A percentile compares a stretch with the other conserved stretches of the same genome.
Conservation (phyloP, 257 asterid species). For the Solanum sejunctum region DNA sequence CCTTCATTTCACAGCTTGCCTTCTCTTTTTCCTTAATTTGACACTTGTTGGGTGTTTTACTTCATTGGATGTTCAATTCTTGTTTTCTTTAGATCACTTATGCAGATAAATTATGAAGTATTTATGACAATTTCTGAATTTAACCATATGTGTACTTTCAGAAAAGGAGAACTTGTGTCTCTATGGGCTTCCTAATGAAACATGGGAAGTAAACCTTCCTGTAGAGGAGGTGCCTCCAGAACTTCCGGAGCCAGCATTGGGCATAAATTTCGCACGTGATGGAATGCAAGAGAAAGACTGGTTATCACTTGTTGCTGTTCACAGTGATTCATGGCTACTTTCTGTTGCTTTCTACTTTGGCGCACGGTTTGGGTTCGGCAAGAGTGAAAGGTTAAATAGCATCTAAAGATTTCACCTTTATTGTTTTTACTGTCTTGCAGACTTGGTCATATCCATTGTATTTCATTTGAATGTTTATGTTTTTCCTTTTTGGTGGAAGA, state of each 20-base stretch:
- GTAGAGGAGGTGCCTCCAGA: slow-evolving; percentile 97
- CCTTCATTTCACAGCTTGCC: not conserved
- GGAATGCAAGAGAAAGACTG: slow-evolving; percentile 85
- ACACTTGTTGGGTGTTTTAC: not conserved
- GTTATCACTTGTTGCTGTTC: slow-evolving; percentile 90
- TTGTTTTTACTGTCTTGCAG: not conserved
- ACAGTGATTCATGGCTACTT: slow-evolving; percentile 92
- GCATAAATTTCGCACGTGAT: slow-evolving; percentile 88
- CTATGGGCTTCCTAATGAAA: slow-evolving; percentile 78
- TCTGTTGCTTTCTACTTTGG: slow-evolving; percentile 90
- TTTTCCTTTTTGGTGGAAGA: not conserved
- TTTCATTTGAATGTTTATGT: not conserved
- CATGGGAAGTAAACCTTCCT: slow-evolving; percentile 89
- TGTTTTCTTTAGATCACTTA: not conserved
- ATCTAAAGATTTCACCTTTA: not conserved
- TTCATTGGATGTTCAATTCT: not conserved
- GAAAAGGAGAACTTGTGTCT: slow-evolving; percentile 93
- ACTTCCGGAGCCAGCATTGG: slow-evolving; percentile 94
- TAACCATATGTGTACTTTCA: slow-evolving; percentile 1
- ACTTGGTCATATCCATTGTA: not conserved
- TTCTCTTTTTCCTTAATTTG: not conserved
- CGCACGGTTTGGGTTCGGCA: slow-evolving; percentile 51
- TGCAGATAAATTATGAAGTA: not conserved
- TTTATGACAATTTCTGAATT: not conserved
- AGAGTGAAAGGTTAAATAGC: slow-evolving; percentile 54